Evolutionary conservation across 495 filamentous ascomycete species (phyloP).

Genomic region (Lichenothelia convexa): DNA sequence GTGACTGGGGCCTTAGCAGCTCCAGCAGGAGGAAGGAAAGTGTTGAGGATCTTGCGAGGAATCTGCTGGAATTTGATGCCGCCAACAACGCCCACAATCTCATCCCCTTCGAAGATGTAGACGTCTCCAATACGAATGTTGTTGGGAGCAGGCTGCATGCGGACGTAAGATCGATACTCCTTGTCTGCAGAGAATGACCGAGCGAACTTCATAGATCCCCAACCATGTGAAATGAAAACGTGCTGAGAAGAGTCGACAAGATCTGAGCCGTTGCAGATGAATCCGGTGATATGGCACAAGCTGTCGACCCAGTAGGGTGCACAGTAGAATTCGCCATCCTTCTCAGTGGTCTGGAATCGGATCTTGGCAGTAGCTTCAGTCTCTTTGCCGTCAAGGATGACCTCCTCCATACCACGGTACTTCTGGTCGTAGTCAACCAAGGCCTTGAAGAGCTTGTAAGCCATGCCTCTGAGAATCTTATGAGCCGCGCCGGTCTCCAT

Average conservation of each 20-base stretch:
- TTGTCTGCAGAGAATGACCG: constrained; percentile 19
- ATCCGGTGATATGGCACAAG: constrained; percentile 31
- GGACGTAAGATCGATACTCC: constrained; percentile 24
- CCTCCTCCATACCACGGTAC: constrained; percentile 27
- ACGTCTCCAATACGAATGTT: constrained; percentile 26
- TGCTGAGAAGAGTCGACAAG: constrained; percentile 26
- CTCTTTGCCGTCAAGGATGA: constrained; percentile 25
- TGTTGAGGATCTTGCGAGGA: constrained; percentile 24
- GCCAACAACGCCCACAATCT: constrained; percentile 22
- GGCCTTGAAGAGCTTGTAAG: constrained; percentile 29
- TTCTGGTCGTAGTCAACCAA: constrained; percentile 24
- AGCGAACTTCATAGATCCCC: constrained; percentile 23
- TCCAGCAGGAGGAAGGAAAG: constrained; percentile 17
- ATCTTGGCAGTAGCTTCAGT: constrained; percentile 25
- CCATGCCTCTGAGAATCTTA: constrained; percentile 27
- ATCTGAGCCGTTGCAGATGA: constrained; percentile 35
- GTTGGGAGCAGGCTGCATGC: constrained; percentile 24
- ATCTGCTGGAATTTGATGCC: constrained; percentile 29
- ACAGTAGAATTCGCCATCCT: constrained; percentile 25
- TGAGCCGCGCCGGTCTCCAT: constrained; percentile 23
- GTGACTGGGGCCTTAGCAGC: constrained; percentile 9
- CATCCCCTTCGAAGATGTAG: constrained; percentile 25
- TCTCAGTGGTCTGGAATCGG: constrained; percentile 23
- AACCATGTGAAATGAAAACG: constrained; percentile 29
- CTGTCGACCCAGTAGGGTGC: constrained; percentile 32